Percentiles rank a stretch among this genome's conserved stretches.
Evolutionary conservation across 2,329 filamentous ascomycete species (phyloP).

Genomic region (Fusarium coffeatum): DNA sequence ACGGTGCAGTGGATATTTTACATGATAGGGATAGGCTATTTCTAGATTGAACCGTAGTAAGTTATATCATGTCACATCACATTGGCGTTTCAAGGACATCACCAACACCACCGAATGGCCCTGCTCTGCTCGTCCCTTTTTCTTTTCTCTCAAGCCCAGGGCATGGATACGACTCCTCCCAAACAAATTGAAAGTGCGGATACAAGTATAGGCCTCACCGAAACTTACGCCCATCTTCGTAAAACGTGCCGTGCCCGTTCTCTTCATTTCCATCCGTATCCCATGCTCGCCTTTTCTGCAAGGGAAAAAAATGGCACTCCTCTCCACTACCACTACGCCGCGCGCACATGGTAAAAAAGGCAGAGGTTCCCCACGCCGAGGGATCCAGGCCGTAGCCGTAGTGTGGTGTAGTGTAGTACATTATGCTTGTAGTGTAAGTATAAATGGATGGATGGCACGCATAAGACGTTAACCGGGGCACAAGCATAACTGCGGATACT

Average conservation of each 20-base stretch:
- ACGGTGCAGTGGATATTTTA: not conserved
- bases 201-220: slow-evolving; percentile 32
- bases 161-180: slow-evolving; percentile 33
- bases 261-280: slow-evolving; percentile 43
- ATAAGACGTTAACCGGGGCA: slow-evolving; percentile 23
- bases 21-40: not conserved
- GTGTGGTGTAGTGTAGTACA: not conserved
- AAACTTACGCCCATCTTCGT: slow-evolving; percentile 24
- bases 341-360: not conserved
- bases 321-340: slow-evolving; percentile 23
- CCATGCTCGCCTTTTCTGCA: slow-evolving; percentile 35
- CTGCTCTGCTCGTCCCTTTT: not conserved
- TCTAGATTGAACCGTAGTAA: slow-evolving; percentile 24
- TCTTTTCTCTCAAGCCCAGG: not conserved
- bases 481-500: slow-evolving; percentile 11
- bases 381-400: slow-evolving; percentile 1
- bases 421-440: slow-evolving; percentile 10
- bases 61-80: slow-evolving; percentile 19
- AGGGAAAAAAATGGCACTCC: slow-evolving; percentile 38
- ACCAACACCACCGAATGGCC: slow-evolving; percentile 33
- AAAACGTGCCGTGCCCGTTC: slow-evolving; percentile 24
- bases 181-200: not conserved
- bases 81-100: slow-evolving; percentile 11
- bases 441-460: slow-evolving; percentile 32
- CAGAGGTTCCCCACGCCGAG: slow-evolving; percentile 25